Conservation (phyloP, 2,329 filamentous ascomycete genomes). For the Lachnellula occidentalis region DNA sequence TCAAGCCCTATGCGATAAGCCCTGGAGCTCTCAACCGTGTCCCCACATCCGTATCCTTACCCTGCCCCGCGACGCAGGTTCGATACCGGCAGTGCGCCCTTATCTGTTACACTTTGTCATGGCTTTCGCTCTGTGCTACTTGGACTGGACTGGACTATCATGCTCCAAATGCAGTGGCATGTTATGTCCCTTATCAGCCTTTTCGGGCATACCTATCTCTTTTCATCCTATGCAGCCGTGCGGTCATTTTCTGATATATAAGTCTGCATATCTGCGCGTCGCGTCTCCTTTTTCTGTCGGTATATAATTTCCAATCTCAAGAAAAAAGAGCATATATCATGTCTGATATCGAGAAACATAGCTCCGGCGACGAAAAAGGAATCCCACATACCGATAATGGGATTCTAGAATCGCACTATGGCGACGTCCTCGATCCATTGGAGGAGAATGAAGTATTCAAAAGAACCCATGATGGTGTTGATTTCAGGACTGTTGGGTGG, state of each 20-base stretch:
- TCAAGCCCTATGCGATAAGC: neutral
- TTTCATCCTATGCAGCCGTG: neutral
- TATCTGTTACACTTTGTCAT: neutral
- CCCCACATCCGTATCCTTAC: neutral
- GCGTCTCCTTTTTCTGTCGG: conserved; percentile 1
- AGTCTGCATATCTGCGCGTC: neutral
- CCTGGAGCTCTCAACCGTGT: neutral
- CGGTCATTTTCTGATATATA: neutral
- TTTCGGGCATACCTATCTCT: conserved; percentile 2
- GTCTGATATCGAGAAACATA: conserved; percentile 11
- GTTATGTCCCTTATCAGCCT: neutral
- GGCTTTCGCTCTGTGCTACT: neutral
- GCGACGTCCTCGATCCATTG: conserved; percentile 18
- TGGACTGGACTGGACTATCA: neutral
- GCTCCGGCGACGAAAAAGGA: conserved; percentile 10
- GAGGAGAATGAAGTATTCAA: conserved; percentile 40
- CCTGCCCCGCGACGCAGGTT: neutral
- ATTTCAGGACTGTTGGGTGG: conserved; percentile 45
- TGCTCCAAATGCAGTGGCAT: neutral
- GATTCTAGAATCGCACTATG: conserved; percentile 18
- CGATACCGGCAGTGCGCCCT: neutral
- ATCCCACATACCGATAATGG: conserved; percentile 11
- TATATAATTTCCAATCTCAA: neutral
- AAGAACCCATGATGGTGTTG: conserved; percentile 37
- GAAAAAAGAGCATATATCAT: conserved; percentile 6